These are phyloP conservation scores for Alternaria atra DNA, from an alignment of 2,329 filamentous ascomycete species.

Conservation along the genomic window DNA sequence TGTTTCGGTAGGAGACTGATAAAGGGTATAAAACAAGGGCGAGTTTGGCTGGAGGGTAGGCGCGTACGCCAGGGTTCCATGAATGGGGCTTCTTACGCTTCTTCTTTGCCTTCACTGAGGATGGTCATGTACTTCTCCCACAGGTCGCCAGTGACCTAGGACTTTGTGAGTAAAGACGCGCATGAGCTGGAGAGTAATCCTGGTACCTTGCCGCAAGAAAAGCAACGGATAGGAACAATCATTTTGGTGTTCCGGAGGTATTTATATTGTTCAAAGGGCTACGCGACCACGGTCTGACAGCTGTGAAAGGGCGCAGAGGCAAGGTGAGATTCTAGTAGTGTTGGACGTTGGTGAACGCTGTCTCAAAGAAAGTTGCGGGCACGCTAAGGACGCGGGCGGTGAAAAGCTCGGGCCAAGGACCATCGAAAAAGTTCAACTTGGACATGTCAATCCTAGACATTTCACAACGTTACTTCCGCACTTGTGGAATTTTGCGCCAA, in stretches of 20 bases:
- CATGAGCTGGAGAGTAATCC: conserved; percentile 13
- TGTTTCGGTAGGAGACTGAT: background rate
- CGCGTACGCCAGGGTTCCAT: background rate
- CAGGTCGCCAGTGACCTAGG: conserved; percentile 91
- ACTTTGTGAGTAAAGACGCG: conserved; percentile 36
- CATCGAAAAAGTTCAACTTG: conserved; percentile 30
- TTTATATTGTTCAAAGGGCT: background rate
- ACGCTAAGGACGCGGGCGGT: conserved; percentile 44
- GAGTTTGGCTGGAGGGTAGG: background rate
- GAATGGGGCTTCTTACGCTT: conserved; percentile 41
- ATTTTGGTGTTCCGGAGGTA: conserved; percentile 64
- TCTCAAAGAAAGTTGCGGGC: conserved; percentile 47
- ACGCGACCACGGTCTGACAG: conserved; percentile 2
- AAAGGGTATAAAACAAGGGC: background rate
- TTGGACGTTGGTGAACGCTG: conserved; percentile 25
- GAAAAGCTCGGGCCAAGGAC: conserved; percentile 41
- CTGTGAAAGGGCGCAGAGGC: background rate
- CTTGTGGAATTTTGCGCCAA: conserved; percentile 6
- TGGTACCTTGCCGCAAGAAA: conserved; percentile 96
- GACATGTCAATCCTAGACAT: background rate
- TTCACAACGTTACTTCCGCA: conserved; percentile 9
- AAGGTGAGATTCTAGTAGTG: conserved; percentile 17
- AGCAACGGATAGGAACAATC: conserved; percentile 99
- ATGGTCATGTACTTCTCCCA: conserved; percentile 96
- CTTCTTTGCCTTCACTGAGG: conserved; percentile 69